These are phyloP conservation scores for Glomus cerebriforme DNA, from an alignment of 192 early-diverging fungal genomes.

Conservation along the genomic window DNA sequence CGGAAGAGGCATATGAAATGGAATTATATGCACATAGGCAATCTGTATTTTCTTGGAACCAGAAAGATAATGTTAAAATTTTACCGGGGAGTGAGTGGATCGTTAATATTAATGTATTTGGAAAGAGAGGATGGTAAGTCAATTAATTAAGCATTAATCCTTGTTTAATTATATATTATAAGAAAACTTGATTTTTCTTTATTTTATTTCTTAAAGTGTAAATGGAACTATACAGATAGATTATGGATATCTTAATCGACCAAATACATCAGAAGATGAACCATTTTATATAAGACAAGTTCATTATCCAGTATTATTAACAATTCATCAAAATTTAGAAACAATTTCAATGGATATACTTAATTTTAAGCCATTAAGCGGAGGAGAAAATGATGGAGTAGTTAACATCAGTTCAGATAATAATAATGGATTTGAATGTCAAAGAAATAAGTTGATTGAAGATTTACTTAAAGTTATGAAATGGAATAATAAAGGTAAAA, in stretches of 20 bases:
- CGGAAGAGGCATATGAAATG: slow-evolving; percentile 77
- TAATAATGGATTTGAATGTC: background rate
- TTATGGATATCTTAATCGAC: slow-evolving; percentile 61
- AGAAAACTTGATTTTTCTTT: background rate
- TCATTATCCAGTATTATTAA: slow-evolving; percentile 66
- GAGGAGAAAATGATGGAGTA: background rate
- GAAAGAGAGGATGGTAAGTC: slow-evolving; percentile 67
- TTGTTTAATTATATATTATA: slow-evolving; percentile 18
- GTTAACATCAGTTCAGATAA: background rate
- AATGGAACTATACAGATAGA: slow-evolving; percentile 72
- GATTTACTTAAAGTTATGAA: slow-evolving; percentile 35
- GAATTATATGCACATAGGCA: slow-evolving; percentile 64
- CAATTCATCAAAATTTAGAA: slow-evolving; percentile 66
- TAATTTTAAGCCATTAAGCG: slow-evolving; percentile 50
- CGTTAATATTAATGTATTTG: slow-evolving; percentile 68
- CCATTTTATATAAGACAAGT: slow-evolving; percentile 69
- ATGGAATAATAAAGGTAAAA: slow-evolving; percentile 40
- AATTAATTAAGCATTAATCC: background rate
- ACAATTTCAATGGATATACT: slow-evolving; percentile 67
- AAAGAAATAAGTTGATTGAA: slow-evolving; percentile 3
- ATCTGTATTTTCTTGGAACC: slow-evolving; percentile 57
- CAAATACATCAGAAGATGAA: slow-evolving; percentile 8
- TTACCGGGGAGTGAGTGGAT: slow-evolving; percentile 55
- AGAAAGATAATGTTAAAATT: slow-evolving; percentile 44
- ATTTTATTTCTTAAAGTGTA: slow-evolving; percentile 44